Conservation (phyloP, 805 yeast species). For the Schwanniomyces vanrijiae region DNA sequence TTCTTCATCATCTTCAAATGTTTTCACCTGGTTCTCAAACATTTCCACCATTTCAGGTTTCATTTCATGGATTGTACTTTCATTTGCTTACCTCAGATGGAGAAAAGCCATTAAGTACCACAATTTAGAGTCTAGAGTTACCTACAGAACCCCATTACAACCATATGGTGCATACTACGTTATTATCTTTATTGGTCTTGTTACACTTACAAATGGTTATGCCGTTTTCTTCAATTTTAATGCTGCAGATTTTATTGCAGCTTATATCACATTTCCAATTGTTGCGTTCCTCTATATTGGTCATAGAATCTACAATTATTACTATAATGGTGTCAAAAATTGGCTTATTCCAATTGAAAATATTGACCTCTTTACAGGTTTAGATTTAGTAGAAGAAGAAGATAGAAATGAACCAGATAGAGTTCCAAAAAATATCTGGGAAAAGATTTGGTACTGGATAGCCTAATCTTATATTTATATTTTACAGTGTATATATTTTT, state of each 20-base stretch:
- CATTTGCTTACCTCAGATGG: slow-evolving; percentile 58
- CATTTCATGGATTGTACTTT: slow-evolving; percentile 58
- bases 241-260: slow-evolving; percentile 63
- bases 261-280: slow-evolving; percentile 66
- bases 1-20: slow-evolving; percentile 51
- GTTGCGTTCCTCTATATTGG: slow-evolving; percentile 54
- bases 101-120: slow-evolving; percentile 62
- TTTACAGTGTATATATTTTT: neutral
- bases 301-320: slow-evolving; percentile 49
- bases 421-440: slow-evolving; percentile 38
- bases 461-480: slow-evolving; percentile 22
- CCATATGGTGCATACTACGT: slow-evolving; percentile 60
- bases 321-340: slow-evolving; percentile 20
- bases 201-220: slow-evolving; percentile 72
- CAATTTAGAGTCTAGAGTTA: slow-evolving; percentile 52
- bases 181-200: slow-evolving; percentile 46
- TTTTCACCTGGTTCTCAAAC: slow-evolving; percentile 65
- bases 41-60: slow-evolving; percentile 68
- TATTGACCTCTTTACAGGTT: slow-evolving; percentile 60
- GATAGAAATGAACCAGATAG: slow-evolving; percentile 38
- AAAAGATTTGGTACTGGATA: slow-evolving; percentile 52
- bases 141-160: slow-evolving; percentile 56
- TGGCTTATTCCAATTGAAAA: slow-evolving; percentile 54
- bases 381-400: slow-evolving; percentile 59
- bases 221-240: slow-evolving; percentile 62